Evolutionary conservation across 1,284 basidiomycete genomes (phyloP).

Genomic region (Cystobasidium sp.): DNA sequence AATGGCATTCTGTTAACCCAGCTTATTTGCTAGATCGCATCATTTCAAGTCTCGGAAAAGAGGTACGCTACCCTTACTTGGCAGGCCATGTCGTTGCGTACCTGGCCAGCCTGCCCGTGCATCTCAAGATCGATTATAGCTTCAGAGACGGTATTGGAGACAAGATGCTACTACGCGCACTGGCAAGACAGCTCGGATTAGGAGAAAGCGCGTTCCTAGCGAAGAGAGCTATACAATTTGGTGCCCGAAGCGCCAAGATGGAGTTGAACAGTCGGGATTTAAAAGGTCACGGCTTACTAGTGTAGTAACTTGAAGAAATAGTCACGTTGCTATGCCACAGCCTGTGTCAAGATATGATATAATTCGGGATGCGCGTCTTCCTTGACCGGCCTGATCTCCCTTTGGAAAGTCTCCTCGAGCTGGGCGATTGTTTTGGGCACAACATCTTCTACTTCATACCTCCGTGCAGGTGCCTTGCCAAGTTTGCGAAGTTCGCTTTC

Average conservation of each 20-base stretch:
- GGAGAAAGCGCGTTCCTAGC: conserved; percentile 70
- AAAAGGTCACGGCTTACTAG: conserved; percentile 53
- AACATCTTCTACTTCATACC: conserved; percentile 28
- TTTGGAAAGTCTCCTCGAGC: conserved; percentile 31
- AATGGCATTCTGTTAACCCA: neutral
- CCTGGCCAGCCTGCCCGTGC: conserved; percentile 73
- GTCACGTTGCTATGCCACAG: neutral
- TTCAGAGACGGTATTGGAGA: conserved; percentile 73
- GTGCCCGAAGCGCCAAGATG: conserved; percentile 89
- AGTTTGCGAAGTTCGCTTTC: conserved; percentile 47
- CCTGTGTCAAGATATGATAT: neutral
- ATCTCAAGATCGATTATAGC: conserved; percentile 77
- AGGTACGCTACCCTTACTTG: conserved; percentile 87
- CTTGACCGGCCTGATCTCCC: conserved; percentile 8
- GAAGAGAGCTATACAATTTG: conserved; percentile 98
- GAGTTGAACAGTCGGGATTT: conserved; percentile 60
- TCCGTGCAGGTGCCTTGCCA: conserved; percentile 14
- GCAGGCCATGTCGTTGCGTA: conserved; percentile 76
- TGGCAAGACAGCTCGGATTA: conserved; percentile 69
- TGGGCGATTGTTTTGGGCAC: conserved; percentile 24
- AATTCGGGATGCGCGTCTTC: neutral
- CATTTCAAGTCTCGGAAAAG: conserved; percentile 84
- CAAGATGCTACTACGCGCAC: conserved; percentile 78
- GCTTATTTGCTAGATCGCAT: conserved; percentile 68
- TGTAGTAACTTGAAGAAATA: neutral